Percentiles rank a stretch among this genome's conserved stretches.
These are phyloP conservation scores for Tetraselmis striata DNA, from an alignment of 139 green algal species.

Conservation along the genomic window DNA sequence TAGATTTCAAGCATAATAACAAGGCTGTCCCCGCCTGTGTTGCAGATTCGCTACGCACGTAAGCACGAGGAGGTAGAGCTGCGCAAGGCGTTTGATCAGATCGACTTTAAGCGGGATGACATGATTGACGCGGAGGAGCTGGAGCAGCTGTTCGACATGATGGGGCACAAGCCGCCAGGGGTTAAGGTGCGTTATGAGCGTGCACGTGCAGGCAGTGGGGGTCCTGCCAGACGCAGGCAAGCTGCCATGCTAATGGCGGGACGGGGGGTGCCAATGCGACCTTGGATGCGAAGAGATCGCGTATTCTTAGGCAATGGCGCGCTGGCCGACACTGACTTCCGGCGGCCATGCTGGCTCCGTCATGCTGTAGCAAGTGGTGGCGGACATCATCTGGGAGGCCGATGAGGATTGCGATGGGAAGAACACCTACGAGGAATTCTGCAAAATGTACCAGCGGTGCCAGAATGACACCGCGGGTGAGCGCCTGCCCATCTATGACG, in stretches of 20 bases:
- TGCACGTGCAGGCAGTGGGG: too few relatives aligned
- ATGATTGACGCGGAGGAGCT: slow-evolving; percentile 83
- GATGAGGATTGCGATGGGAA: slow-evolving; percentile 86
- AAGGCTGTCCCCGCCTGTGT: neutral
- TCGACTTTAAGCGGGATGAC: slow-evolving; percentile 76
- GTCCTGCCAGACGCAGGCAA: too few relatives aligned
- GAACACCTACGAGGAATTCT: slow-evolving; percentile 73
- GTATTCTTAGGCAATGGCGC: too few relatives aligned
- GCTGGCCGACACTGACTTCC: too few relatives aligned
- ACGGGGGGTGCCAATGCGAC: too few relatives aligned
- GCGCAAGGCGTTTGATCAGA: slow-evolving; percentile 60
- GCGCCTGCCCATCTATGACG: too few relatives aligned
- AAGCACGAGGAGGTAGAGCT: slow-evolving; percentile 82
- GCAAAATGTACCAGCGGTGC: slow-evolving; percentile 81
- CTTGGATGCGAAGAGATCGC: too few relatives aligned
- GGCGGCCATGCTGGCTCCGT: too few relatives aligned
- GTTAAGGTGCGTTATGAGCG: slow-evolving; percentile 30
- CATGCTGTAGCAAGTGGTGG: slow-evolving; percentile 76
- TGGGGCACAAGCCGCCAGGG: slow-evolving; percentile 51
- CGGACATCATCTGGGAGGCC: slow-evolving; percentile 98
- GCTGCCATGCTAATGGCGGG: too few relatives aligned
- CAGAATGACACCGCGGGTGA: slow-evolving; percentile 56
- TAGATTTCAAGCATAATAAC: too few relatives aligned
- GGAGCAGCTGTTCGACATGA: slow-evolving; percentile 49
- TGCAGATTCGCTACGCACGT: slow-evolving; percentile 70